phyloP scores from a whole-genome alignment of 2,329 filamentous ascomycete genomes.

The Dactylella cylindrospora region DNA sequence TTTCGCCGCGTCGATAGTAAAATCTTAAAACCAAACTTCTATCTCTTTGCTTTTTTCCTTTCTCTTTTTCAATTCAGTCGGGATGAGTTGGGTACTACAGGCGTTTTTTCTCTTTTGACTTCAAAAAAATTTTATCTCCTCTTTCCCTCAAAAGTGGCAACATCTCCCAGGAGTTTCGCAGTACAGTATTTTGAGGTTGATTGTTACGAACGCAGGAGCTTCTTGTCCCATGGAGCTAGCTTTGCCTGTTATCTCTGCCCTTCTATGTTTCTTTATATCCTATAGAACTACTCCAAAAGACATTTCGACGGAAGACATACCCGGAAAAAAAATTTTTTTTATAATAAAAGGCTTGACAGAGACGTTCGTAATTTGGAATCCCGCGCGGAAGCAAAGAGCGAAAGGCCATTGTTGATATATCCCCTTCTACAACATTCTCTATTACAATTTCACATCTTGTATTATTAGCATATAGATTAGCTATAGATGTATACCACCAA shows the following conservation, averaged over 20 bases:
- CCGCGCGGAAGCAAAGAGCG: constrained; percentile 22
- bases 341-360: background rate
- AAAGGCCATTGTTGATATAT: too few species aligned
- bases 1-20: constrained; percentile 24
- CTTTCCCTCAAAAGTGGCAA: background rate
- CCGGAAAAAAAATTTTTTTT: too few species aligned
- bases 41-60: constrained; percentile 6
- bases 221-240: too few species aligned
- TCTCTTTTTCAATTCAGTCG: constrained; percentile 18
- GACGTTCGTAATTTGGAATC: constrained; percentile 14
- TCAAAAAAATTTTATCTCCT: background rate
- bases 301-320: background rate
- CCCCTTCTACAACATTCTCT: too few species aligned
- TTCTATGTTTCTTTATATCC: background rate
- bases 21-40: constrained; percentile 32
- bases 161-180: background rate
- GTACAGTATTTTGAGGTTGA: background rate
- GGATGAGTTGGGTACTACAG: constrained; percentile 32
- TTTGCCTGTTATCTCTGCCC: background rate
- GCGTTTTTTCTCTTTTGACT: constrained; percentile 17
- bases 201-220: too few species aligned
- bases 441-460: too few species aligned
- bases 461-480: too few species aligned
- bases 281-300: background rate
- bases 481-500: too few species aligned